phyloP scores from a whole-genome alignment of 176 grass and related monocot species.

The Alloteropsis semialata region DNA sequence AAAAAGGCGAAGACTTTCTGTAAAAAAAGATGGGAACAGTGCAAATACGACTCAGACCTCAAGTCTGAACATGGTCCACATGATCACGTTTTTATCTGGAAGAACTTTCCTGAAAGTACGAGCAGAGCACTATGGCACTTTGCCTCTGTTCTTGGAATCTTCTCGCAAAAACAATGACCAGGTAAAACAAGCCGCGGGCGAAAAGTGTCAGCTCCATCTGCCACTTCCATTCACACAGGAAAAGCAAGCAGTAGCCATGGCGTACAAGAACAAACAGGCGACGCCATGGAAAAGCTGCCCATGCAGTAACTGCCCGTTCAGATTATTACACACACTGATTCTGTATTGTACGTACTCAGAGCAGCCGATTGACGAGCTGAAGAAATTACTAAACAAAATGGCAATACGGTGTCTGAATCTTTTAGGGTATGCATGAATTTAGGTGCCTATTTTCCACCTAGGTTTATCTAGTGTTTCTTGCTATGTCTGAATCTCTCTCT shows the following conservation, averaged over 20 bases:
- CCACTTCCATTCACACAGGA: slow-evolving; percentile 11
- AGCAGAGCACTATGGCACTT: not conserved
- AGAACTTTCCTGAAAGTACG: not conserved
- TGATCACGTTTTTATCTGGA: too few relatives aligned
- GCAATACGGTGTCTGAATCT: not conserved
- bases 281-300: not conserved
- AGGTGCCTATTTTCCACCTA: too few relatives aligned
- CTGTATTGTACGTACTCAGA: not conserved
- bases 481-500: too few relatives aligned
- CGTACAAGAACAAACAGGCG: not conserved
- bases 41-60: not conserved
- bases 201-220: slow-evolving; percentile 4
- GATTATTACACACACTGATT: slow-evolving; percentile 8
- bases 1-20: not conserved
- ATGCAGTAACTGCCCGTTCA: slow-evolving; percentile 17
- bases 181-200: slow-evolving; percentile 34
- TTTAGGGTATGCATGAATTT: not conserved
- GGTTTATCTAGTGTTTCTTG: too few relatives aligned
- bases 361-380: not conserved
- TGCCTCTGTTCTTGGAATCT: slow-evolving; percentile 9
- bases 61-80: slow-evolving; percentile 18
- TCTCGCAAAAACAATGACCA: slow-evolving; percentile 14
- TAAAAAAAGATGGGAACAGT: not conserved
- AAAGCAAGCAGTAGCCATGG: not conserved
- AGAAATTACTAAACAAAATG: not conserved